Evolutionary conservation across 2,329 filamentous ascomycete species (phyloP), one percentile per base, ranked within the genome.

Genomic region (Diaporthe batatas): DNA sequence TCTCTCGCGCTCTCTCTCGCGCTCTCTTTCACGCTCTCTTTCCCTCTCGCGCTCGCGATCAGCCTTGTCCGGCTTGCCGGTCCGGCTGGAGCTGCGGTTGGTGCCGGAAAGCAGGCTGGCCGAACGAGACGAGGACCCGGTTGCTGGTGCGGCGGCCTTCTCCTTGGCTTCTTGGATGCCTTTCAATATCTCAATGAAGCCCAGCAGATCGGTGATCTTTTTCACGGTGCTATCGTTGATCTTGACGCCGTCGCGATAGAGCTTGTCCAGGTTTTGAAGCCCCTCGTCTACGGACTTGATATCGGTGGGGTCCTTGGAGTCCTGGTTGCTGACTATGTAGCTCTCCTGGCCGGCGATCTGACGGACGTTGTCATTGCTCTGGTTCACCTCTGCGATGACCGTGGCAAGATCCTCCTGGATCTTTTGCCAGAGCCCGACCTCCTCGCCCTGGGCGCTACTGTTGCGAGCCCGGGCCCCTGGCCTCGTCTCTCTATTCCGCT

Each of bases 121-220:
- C 1, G 78, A 77, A 32, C 77, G 75, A 14, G 75, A 75, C 21
- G 75, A 2, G 21, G 77, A 74, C 12, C 75, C 72, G 23, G 72
- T 39, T 34, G 76, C 79, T 36, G 74, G 75, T 44, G 74, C 79
- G 47, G 73, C 81, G 68, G 74, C 75, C 64, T 82, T 80, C 49
- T 86, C 84, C 76, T 83, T 84, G 6, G 79, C 79, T 71, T 85
- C 83, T 36, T 83, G 80, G 14, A 86, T 78, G 5, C 82, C 84
- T 18, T 81, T 77, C 8, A 86, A 58, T 2, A 86, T 77, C 18
- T 81, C 82, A 29, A 84, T 76, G 44, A 82, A 80, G 53, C 83
- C 81, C 4, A 84, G 80, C 2, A 82, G 76, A 0, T 79, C 76
- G n/a, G 78, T 76, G 42, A 85, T 77, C 55, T 78, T 76, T 44